phyloP scores from a whole-genome alignment of 23 red algal genomes.

The Gracilaria vermiculophylla region DNA sequence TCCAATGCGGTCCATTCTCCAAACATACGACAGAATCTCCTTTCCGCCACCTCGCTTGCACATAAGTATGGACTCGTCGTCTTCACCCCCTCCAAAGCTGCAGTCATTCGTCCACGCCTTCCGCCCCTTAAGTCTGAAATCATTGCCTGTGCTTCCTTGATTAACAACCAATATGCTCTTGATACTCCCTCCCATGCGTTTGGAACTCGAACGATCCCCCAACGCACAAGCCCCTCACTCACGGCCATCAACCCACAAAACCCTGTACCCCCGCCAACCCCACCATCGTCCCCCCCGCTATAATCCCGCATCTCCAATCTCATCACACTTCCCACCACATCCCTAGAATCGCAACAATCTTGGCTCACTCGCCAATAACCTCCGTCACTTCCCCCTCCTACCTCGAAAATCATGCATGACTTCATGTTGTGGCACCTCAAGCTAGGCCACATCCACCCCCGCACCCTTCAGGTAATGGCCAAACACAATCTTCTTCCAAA shows the following conservation, averaged over 20 bases:
- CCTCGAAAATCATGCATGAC: background rate
- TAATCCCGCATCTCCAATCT: background rate
- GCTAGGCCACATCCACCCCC: constrained; percentile 12
- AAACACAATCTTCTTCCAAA: background rate
- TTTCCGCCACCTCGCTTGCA: background rate
- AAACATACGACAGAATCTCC: background rate
- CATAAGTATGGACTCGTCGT: background rate
- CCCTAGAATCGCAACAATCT: background rate
- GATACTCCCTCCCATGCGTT: background rate
- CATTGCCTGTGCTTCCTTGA: background rate
- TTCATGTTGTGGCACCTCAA: background rate
- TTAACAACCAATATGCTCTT: background rate
- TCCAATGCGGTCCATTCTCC: constrained; percentile 3
- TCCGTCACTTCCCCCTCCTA: background rate
- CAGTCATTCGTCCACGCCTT: background rate
- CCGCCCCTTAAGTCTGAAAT: background rate
- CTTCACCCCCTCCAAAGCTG: background rate
- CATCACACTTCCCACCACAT: background rate
- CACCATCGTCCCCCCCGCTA: too few relatives aligned
- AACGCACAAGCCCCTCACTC: background rate
- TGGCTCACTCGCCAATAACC: background rate
- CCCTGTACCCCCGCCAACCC: too few relatives aligned
- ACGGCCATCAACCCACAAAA: too few relatives aligned
- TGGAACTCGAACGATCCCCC: background rate
- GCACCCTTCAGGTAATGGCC: background rate